Evolutionary conservation across 2,329 filamentous ascomycete genomes (phyloP).

Genomic region (Parasarocladium wereldwijsianum): DNA sequence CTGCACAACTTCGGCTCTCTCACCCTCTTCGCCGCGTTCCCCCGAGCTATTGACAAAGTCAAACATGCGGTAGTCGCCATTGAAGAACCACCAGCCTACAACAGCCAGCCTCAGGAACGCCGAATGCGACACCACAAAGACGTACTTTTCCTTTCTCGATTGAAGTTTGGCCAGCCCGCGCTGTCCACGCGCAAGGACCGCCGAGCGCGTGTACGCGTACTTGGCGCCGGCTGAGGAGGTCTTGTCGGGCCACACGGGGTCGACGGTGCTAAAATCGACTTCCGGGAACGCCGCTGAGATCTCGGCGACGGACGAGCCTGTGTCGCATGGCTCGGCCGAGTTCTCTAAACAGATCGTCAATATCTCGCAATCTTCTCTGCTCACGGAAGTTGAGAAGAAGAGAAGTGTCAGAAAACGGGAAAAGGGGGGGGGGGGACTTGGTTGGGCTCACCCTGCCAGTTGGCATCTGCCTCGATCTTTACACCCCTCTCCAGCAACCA

Average conservation of each 20-base stretch:
- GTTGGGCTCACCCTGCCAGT: conserved; percentile 43
- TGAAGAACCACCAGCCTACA: conserved; percentile 39
- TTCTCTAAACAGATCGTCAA: conserved; percentile 26
- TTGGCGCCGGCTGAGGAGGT: conserved; percentile 24
- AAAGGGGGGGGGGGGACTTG: not conserved
- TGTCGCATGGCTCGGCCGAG: conserved; percentile 44
- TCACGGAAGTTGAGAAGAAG: not conserved
- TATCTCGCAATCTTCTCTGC: not conserved
- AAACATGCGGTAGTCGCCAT: conserved; percentile 51
- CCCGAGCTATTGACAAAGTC: conserved; percentile 22
- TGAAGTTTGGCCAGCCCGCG: conserved; percentile 33
- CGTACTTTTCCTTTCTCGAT: conserved; percentile 40
- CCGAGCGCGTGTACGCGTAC: conserved; percentile 37
- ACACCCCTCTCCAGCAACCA: conserved; percentile 42
- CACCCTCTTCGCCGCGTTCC: conserved; percentile 9
- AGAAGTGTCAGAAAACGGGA: not conserved
- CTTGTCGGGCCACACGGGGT: conserved; percentile 50
- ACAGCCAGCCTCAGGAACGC: conserved; percentile 46
- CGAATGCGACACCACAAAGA: conserved; percentile 52
- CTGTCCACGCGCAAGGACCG: conserved; percentile 41
- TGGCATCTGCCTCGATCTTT: conserved; percentile 39
- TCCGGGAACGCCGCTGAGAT: conserved; percentile 40
- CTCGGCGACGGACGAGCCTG: conserved; percentile 30
- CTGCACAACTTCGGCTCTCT: conserved; percentile 25
- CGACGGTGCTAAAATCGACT: conserved; percentile 41